These are phyloP conservation scores for Punctularia strigosozonata DNA, from an alignment of 768 basidiomycete genomes.

Conservation along the genomic window DNA sequence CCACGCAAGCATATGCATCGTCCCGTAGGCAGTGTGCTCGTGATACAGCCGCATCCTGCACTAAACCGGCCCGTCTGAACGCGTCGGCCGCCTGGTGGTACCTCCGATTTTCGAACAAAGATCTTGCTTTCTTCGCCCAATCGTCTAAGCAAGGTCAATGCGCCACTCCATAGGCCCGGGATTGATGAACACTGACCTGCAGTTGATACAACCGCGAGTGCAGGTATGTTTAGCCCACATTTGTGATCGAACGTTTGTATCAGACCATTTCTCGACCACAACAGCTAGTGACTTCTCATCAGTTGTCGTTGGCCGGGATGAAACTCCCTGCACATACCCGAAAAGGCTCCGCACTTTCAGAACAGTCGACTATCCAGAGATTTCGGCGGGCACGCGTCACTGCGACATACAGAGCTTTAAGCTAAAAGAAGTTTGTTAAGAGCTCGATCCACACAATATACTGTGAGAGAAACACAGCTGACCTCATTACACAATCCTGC, in stretches of 20 bases:
- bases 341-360: constrained; percentile 44
- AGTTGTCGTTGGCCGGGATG: too few relatives aligned
- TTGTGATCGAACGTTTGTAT: constrained; percentile 33
- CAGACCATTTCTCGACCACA: constrained; percentile 30
- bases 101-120: constrained; percentile 22
- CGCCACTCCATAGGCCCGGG: too few relatives aligned
- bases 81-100: constrained; percentile 36
- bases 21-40: constrained; percentile 35
- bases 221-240: constrained; percentile 29
- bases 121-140: constrained; percentile 21
- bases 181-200: too few relatives aligned
- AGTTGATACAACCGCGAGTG: constrained; percentile 35
- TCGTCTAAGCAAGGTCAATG: too few relatives aligned
- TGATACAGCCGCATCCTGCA: constrained; percentile 27
- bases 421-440: constrained; percentile 19
- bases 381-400: constrained; percentile 60
- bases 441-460: background rate
- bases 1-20: constrained; percentile 22
- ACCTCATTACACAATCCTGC: constrained; percentile 51
- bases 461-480: too few relatives aligned
- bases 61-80: constrained; percentile 27
- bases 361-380: constrained; percentile 61
- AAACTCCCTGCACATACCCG: constrained; percentile 33
- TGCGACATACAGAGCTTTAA: constrained; percentile 62
- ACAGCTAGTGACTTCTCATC: constrained; percentile 18